Evolutionary conservation across 805 yeast species (phyloP).

Genomic region (Saturnispora hagleri): DNA sequence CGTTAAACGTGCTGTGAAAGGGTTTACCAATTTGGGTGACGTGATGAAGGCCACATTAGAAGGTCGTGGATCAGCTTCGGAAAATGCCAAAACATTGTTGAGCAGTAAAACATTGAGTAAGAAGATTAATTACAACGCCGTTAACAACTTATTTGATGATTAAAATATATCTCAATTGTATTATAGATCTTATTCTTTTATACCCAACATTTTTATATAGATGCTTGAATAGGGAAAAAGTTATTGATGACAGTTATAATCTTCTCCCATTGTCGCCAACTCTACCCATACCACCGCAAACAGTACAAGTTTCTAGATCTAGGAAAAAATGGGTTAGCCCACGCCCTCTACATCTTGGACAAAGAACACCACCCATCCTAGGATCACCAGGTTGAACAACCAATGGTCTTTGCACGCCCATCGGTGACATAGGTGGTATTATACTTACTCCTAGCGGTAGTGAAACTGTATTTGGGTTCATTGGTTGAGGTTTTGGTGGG

Average conservation of each 20-base stretch:
- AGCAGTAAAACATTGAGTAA: slow-evolving; percentile 70
- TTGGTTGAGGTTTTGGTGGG: slow-evolving; percentile 13
- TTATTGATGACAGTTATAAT: background rate
- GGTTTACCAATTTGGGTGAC: slow-evolving; percentile 20
- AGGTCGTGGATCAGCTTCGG: slow-evolving; percentile 57
- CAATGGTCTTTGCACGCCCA: slow-evolving; percentile 22
- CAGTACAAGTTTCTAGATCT: slow-evolving; percentile 53
- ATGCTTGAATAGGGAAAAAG: background rate
- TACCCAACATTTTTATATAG: background rate
- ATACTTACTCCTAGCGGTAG: slow-evolving; percentile 21
- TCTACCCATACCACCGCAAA: slow-evolving; percentile 63
- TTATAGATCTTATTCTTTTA: background rate
- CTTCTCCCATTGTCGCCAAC: slow-evolving; percentile 21
- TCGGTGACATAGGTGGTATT: slow-evolving; percentile 7
- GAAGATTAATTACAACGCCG: slow-evolving; percentile 83
- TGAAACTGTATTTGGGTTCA: slow-evolving; percentile 19
- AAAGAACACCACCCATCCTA: slow-evolving; percentile 57
- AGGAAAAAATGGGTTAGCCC: slow-evolving; percentile 49
- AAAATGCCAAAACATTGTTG: slow-evolving; percentile 69
- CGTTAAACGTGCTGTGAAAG: slow-evolving; percentile 23
- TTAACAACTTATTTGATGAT: slow-evolving; percentile 43
- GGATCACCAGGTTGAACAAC: slow-evolving; percentile 74
- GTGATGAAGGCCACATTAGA: slow-evolving; percentile 34
- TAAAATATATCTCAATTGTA: background rate
- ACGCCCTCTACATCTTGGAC: slow-evolving; percentile 64